phyloP scores from a whole-genome alignment of 202 grass and related monocot species.

The Carex sylvatica region DNA sequence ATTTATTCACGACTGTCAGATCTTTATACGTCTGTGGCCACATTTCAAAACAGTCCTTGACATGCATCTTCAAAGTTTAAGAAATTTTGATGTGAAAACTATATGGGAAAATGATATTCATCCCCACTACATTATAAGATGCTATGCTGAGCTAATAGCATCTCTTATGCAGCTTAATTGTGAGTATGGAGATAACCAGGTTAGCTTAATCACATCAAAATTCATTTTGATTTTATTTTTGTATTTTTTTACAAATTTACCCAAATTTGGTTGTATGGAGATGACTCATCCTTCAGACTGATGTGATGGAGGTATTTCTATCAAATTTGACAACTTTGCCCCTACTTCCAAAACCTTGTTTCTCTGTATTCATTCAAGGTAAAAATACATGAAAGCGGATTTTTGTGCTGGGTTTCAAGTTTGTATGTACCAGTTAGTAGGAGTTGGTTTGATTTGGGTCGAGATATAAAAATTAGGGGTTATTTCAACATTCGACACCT shows the following conservation, averaged over 20 bases:
- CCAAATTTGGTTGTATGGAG: neutral
- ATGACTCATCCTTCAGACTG: neutral
- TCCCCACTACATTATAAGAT: conserved; percentile 75
- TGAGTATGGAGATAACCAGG: conserved; percentile 89
- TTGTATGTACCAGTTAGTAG: neutral
- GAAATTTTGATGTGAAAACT: conserved; percentile 45
- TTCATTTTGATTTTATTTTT: neutral
- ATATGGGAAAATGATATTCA: conserved; percentile 74
- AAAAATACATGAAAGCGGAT: neutral
- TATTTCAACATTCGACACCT: neutral
- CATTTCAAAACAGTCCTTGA: conserved; percentile 87
- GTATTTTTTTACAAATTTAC: neutral
- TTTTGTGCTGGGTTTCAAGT: neutral
- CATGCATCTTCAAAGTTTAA: conserved; percentile 73
- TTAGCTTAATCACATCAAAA: conserved; percentile 40
- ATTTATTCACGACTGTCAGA: conserved; percentile 37
- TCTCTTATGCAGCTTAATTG: conserved; percentile 85
- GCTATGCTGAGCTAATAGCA: conserved; percentile 78
- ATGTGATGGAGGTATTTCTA: neutral
- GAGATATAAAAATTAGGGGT: neutral
- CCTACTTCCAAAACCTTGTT: neutral
- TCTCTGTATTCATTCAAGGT: neutral
- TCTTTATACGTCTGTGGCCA: conserved; percentile 69
- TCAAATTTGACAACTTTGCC: neutral
- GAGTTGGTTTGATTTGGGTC: neutral